A percentile compares a stretch with the other conserved stretches of the same genome.
Conservation (phyloP, 495 filamentous ascomycete species). For the Chaetomium cochliodes region DNA sequence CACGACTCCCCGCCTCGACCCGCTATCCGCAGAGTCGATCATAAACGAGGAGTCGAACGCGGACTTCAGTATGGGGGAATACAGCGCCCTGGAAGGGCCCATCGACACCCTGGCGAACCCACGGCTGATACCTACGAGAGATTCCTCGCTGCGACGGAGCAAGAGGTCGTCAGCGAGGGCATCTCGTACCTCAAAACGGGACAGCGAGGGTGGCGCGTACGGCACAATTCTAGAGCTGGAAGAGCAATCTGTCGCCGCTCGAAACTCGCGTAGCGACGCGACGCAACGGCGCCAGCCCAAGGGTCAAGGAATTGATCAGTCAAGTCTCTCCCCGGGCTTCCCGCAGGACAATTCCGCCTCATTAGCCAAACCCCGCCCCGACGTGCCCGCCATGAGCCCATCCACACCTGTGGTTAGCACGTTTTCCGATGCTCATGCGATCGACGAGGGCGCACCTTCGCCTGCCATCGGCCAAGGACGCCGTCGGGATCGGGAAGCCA, state of each 20-base stretch:
- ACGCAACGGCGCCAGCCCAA: constrained; percentile 30
- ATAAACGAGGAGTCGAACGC: constrained; percentile 52
- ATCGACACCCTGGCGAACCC: constrained; percentile 24
- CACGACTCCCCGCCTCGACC: constrained; percentile 42
- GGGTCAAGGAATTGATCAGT: constrained; percentile 27
- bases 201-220: constrained; percentile 35
- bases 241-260: constrained; percentile 25
- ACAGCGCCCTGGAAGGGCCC: neutral
- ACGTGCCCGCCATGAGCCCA: constrained; percentile 25
- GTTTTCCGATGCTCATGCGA: constrained; percentile 31
- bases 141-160: constrained; percentile 65
- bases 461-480: constrained; percentile 62
- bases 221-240: constrained; percentile 43
- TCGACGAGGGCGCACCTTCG: constrained; percentile 66
- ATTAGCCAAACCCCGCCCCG: constrained; percentile 24
- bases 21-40: constrained; percentile 51
- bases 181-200: constrained; percentile 42
- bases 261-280: constrained; percentile 21
- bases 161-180: constrained; percentile 45
- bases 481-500: constrained; percentile 46
- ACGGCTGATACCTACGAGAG: constrained; percentile 61
- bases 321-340: constrained; percentile 31
- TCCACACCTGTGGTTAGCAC: constrained; percentile 29
- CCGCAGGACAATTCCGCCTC: constrained; percentile 23
- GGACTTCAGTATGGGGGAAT: constrained; percentile 25